Percentiles rank a stretch among this genome's conserved stretches.
phyloP scores from a whole-genome alignment of 1,284 basidiomycete genomes.

The Cystobasidiaceae sp. region DNA sequence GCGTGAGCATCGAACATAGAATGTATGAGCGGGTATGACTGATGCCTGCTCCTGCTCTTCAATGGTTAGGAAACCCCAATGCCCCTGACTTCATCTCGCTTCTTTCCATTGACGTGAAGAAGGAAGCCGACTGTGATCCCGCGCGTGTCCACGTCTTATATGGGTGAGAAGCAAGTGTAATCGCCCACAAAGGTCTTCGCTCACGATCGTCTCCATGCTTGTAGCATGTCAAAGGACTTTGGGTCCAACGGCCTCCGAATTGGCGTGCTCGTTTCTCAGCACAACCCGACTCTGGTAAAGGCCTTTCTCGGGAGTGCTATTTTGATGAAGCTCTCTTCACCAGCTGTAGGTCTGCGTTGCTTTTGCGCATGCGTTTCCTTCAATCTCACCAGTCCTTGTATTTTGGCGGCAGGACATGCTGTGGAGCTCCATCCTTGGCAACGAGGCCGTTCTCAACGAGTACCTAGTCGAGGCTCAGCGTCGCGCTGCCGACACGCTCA shows the following conservation, averaged over 20 bases:
- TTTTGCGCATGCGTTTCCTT: background rate
- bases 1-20: conserved; percentile 1
- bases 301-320: conserved; percentile 35
- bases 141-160: conserved; percentile 46
- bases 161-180: conserved; percentile 12
- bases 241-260: conserved; percentile 50
- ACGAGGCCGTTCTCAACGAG: conserved; percentile 8
- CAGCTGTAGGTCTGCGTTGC: conserved; percentile 31
- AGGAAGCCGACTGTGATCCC: conserved; percentile 48
- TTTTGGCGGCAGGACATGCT: conserved; percentile 21
- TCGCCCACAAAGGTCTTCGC: background rate
- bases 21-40: background rate
- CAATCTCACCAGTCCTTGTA: too few relatives aligned
- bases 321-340: conserved; percentile 39
- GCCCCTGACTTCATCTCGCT: conserved; percentile 48
- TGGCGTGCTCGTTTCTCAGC: conserved; percentile 48
- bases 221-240: conserved; percentile 51
- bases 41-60: background rate
- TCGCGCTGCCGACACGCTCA: conserved; percentile 4
- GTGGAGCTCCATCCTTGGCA: conserved; percentile 18
- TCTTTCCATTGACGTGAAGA: conserved; percentile 47
- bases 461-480: conserved; percentile 26
- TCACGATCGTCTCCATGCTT: background rate
- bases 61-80: conserved; percentile 37
- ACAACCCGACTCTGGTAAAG: conserved; percentile 48